phyloP scores from a whole-genome alignment of 805 yeast species.

The Candida caryicola region DNA sequence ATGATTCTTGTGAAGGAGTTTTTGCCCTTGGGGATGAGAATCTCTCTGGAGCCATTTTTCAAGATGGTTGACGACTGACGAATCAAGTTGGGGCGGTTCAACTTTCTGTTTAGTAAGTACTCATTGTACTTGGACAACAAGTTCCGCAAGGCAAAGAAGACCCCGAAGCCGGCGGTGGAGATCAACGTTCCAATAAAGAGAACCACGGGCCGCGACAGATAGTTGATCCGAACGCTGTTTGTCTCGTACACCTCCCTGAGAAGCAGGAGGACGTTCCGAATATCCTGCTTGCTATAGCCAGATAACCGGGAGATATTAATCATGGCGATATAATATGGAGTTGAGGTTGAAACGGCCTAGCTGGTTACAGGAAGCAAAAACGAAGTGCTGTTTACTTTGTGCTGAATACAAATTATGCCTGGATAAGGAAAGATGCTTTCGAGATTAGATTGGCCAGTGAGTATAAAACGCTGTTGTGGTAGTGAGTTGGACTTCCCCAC shows the following conservation, averaged over 20 bases:
- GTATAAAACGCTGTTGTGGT: background rate
- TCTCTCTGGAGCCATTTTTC: conserved; percentile 45
- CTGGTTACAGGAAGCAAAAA: background rate
- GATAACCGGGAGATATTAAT: conserved; percentile 33
- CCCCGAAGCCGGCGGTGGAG: conserved; percentile 41
- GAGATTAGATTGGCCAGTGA: background rate
- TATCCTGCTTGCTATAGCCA: conserved; percentile 31
- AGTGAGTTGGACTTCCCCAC: too few relatives aligned
- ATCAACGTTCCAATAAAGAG: conserved; percentile 39
- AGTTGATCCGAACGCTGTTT: conserved; percentile 37
- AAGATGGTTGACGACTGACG: conserved; percentile 43
- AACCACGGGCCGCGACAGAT: conserved; percentile 41
- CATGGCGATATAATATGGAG: too few relatives aligned
- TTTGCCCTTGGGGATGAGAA: conserved; percentile 47
- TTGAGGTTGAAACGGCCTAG: too few relatives aligned
- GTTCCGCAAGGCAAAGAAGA: conserved; percentile 29
- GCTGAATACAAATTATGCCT: background rate
- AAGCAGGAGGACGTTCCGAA: conserved; percentile 31
- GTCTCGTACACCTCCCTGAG: conserved; percentile 37
- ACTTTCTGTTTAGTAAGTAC: conserved; percentile 19
- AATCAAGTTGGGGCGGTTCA: conserved; percentile 35
- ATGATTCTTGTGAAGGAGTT: conserved; percentile 37
- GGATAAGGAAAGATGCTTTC: background rate
- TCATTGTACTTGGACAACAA: conserved; percentile 31
- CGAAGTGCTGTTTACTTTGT: too few relatives aligned